Conservation (phyloP, 345 rosid species). For the Syzygium jambos region DNA sequence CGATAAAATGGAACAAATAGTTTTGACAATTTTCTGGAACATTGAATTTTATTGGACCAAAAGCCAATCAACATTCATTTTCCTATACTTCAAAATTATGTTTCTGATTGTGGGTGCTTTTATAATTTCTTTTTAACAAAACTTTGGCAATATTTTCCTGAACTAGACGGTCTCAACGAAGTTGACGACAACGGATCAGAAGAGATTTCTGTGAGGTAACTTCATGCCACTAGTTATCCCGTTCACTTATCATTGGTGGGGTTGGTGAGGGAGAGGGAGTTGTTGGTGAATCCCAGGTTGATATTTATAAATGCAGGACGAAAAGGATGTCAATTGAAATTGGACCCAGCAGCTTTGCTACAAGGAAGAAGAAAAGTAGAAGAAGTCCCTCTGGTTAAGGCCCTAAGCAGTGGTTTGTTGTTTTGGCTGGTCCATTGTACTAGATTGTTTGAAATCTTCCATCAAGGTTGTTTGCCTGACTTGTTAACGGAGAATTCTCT, state of each 20-base stretch:
- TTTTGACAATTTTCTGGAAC: neutral
- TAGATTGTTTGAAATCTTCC: neutral
- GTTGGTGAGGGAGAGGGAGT: neutral
- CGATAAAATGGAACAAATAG: neutral
- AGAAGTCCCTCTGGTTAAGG: conserved; percentile 4
- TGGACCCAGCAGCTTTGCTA: conserved; percentile 68
- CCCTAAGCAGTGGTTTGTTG: neutral
- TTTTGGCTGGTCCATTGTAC: neutral
- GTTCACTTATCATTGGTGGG: neutral
- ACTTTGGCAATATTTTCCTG: neutral
- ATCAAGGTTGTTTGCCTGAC: neutral
- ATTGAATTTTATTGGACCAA: neutral
- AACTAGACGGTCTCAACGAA: conserved; percentile 15
- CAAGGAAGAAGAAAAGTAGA: conserved; percentile 74
- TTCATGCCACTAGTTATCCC: neutral
- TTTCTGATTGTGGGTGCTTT: neutral
- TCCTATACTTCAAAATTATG: neutral
- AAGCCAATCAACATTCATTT: neutral
- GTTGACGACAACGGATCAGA: conserved; percentile 39
- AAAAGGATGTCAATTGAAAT: conserved; percentile 71
- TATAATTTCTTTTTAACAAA: neutral
- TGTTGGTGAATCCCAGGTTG: neutral
- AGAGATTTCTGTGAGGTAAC: conserved; percentile 37
- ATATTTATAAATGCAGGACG: conserved; percentile 33
- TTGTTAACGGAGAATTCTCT: neutral